Base-by-base conservation (phyloP, 2,329 filamentous ascomycete species). In the Hawksworthiomyces lignivorus region DNA sequence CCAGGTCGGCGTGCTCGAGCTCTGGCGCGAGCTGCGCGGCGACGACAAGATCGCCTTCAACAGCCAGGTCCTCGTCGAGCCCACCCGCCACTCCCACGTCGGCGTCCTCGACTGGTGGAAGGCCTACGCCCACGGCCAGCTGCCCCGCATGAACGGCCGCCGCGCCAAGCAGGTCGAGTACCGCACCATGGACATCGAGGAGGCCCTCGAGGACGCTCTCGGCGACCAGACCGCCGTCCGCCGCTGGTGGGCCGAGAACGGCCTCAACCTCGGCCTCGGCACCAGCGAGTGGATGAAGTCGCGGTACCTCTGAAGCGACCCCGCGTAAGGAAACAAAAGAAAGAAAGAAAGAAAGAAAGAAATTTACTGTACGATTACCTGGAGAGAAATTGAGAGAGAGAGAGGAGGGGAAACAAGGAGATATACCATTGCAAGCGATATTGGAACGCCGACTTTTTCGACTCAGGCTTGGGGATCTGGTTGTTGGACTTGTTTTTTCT, bases 31-130 rank as follows among this genome's bases (percentile, higher is more conserved):
- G 48, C 66, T 84, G 5, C 82, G 84, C 46, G 83, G 84, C 17
- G 78, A 83, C 48, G 59, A 62, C 44, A 62, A 62, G 51, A 54
- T 63, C 35, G 56, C 56, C 44, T 63, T 62, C 39, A 59, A 60
- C 40, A 52, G 54, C 40, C 54, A 55, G 48, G 60, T 63, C 12
- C 73, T 96, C 1, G 84, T 94, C 1, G 85, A 84, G 8, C 85
- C 90, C 0, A 96, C 89, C 2, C 87, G 88, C 54, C 85, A 90
- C 57, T 87, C 87, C 5, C 84, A 94, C 58, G 77, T 88, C 4
- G 72, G 79, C 27, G 87, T 95, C 18, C 67, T 97, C 7, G 87
- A 95, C 58, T 96, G 90, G 90, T 96, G 90, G 89, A 84, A 85
- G 55, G 72, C 72, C 40, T 84, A 81, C 52, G 74, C 75, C 7